Evolutionary conservation across 2,329 filamentous ascomycete genomes (phyloP).

Genomic region (Aphanoascus verrucosus): DNA sequence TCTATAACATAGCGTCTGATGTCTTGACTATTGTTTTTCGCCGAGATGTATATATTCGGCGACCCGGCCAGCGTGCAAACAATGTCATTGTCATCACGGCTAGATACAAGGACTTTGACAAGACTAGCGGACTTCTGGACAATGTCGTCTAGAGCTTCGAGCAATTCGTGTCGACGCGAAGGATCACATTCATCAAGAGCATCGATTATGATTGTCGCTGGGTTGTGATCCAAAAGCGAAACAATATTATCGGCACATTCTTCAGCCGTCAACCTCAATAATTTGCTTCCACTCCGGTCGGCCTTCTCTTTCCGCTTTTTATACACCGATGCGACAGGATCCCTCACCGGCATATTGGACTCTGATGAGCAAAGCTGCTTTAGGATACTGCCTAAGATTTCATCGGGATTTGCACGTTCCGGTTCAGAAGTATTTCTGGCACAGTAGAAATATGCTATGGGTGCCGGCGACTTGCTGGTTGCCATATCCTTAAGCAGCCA

Average conservation of each 20-base stretch:
- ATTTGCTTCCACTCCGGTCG: too few relatives aligned
- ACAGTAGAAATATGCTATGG: conserved; percentile 25
- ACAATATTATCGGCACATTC: conserved; percentile 18
- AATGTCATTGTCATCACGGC: conserved; percentile 24
- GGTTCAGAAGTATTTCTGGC: conserved; percentile 19
- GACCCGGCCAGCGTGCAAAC: conserved; percentile 15
- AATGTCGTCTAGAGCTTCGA: conserved; percentile 23
- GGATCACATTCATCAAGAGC: conserved; percentile 28
- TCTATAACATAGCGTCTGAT: too few relatives aligned
- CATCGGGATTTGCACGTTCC: conserved; percentile 17
- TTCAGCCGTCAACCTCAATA: conserved; percentile 10
- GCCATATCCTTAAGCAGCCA: too few relatives aligned
- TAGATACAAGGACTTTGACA: conserved; percentile 29
- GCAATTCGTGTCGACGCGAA: conserved; percentile 17
- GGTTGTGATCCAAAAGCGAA: conserved; percentile 17
- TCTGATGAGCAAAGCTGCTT: conserved; percentile 20
- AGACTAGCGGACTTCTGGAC: conserved; percentile 20
- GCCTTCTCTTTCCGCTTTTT: too few relatives aligned
- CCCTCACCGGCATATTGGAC: too few relatives aligned
- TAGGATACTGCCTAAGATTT: conserved; percentile 18
- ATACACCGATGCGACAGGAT: too few relatives aligned
- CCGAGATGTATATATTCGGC: conserved; percentile 22
- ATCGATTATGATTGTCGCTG: conserved; percentile 25
- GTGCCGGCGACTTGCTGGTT: too few relatives aligned
- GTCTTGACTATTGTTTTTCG: conserved; percentile 21